phyloP scores from a whole-genome alignment of 2,329 filamentous ascomycete genomes.

The Botrytis fragariae region DNA sequence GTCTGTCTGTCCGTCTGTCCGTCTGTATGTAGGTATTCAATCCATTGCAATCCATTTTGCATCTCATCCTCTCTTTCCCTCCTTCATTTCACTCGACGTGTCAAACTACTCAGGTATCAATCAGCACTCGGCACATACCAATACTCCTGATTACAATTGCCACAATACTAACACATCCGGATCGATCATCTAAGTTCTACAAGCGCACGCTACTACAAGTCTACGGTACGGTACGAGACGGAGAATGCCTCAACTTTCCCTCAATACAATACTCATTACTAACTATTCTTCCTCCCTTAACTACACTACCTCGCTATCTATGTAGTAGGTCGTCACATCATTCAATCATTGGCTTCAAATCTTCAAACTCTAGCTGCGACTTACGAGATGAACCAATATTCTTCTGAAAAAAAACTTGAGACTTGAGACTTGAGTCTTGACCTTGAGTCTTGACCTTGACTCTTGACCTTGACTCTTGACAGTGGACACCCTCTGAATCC shows the following conservation, averaged over 20 bases:
- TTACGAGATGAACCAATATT: constrained; percentile 2
- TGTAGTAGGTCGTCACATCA: background rate
- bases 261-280: background rate
- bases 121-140: background rate
- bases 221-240: background rate
- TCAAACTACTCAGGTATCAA: background rate
- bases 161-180: background rate
- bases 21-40: background rate
- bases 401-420: background rate
- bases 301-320: background rate
- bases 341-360: background rate
- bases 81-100: background rate
- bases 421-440: background rate
- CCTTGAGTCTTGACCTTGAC: background rate
- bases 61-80: background rate
- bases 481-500: background rate
- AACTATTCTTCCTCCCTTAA: background rate
- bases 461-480: background rate
- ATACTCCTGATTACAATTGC: background rate
- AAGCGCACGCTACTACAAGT: background rate
- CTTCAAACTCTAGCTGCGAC: background rate
- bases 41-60: background rate
- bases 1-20: background rate
- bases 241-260: background rate
- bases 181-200: background rate